These are phyloP conservation scores for Phytophthora kernoviae DNA, from an alignment of 352 stramenopile genomes.

Conservation along the genomic window DNA sequence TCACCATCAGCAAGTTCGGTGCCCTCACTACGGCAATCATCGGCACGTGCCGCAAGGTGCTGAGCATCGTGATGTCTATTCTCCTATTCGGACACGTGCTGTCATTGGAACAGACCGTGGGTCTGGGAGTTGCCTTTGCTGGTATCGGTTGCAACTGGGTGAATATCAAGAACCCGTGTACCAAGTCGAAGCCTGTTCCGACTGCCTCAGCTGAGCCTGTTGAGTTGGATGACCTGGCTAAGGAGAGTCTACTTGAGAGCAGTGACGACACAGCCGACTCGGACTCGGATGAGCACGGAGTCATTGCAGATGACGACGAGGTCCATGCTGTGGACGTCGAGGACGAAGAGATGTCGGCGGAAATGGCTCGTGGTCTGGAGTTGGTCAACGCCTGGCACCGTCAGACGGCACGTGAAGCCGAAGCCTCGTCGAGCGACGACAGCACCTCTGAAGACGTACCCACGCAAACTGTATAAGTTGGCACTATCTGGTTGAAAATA, in stretches of 20 bases:
- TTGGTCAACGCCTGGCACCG: constrained; percentile 73
- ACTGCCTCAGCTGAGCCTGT: constrained; percentile 15
- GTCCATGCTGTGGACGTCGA: constrained; percentile 15
- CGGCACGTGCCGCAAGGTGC: constrained; percentile 84
- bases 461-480: constrained; percentile 35
- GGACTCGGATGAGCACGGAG: constrained; percentile 54
- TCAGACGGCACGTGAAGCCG: constrained; percentile 38
- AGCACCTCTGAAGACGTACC: constrained; percentile 20
- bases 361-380: constrained; percentile 66
- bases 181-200: constrained; percentile 29
- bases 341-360: constrained; percentile 39
- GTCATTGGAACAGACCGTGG: constrained; percentile 64
- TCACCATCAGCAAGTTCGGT: constrained; percentile 87
- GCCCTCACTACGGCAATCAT: constrained; percentile 87
- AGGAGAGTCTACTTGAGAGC: constrained; percentile 60
- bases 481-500: constrained; percentile 18
- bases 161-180: constrained; percentile 55
- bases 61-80: constrained; percentile 87
- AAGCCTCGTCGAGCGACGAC: constrained; percentile 19
- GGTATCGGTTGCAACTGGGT: constrained; percentile 87
- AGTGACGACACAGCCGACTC: constrained; percentile 72
- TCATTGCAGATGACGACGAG: constrained; percentile 13
- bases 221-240: constrained; percentile 43
- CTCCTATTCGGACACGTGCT: constrained; percentile 82
- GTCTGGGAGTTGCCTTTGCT: constrained; percentile 65